phyloP scores from a whole-genome alignment of 345 rosid species.

The Orychophragmus violaceus region DNA sequence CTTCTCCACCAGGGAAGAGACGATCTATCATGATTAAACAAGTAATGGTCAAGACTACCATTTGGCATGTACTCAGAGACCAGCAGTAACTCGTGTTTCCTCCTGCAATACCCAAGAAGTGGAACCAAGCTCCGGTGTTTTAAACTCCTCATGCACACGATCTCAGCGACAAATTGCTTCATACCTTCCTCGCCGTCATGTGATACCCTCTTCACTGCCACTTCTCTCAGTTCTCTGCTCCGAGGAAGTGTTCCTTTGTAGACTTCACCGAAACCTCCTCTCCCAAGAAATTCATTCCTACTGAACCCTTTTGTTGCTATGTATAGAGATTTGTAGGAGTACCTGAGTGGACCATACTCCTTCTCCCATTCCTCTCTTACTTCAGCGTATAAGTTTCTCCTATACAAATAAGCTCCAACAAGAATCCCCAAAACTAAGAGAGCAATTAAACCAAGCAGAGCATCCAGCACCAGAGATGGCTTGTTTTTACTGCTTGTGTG shows the following conservation, averaged over 20 bases:
- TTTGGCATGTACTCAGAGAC: constrained; percentile 58
- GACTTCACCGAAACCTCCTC: constrained; percentile 62
- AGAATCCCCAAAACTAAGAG: constrained; percentile 10
- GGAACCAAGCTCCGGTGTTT: constrained; percentile 50
- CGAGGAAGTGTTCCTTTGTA: constrained; percentile 45
- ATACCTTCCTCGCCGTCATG: constrained; percentile 46
- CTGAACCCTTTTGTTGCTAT: constrained; percentile 58
- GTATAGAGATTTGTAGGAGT: constrained; percentile 48
- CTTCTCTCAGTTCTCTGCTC: constrained; percentile 33
- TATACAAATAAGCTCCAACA: constrained; percentile 16
- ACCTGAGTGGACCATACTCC: constrained; percentile 48
- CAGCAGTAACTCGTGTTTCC: constrained; percentile 41
- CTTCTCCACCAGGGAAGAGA: constrained; percentile 43
- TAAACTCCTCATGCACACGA: constrained; percentile 38
- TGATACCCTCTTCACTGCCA: constrained; percentile 55
- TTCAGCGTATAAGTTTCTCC: constrained; percentile 46
- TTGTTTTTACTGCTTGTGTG: neutral
- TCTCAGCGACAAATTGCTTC: constrained; percentile 47
- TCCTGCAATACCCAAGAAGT: constrained; percentile 51
- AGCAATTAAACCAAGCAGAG: constrained; percentile 25
- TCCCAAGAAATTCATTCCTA: constrained; percentile 41
- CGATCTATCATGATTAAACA: constrained; percentile 16
- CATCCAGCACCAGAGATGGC: constrained; percentile 9
- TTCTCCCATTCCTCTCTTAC: constrained; percentile 60
- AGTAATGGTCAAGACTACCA: constrained; percentile 47